phyloP scores from a whole-genome alignment of 2,329 filamentous ascomycete genomes.

The Malbranchea zuffiana region DNA sequence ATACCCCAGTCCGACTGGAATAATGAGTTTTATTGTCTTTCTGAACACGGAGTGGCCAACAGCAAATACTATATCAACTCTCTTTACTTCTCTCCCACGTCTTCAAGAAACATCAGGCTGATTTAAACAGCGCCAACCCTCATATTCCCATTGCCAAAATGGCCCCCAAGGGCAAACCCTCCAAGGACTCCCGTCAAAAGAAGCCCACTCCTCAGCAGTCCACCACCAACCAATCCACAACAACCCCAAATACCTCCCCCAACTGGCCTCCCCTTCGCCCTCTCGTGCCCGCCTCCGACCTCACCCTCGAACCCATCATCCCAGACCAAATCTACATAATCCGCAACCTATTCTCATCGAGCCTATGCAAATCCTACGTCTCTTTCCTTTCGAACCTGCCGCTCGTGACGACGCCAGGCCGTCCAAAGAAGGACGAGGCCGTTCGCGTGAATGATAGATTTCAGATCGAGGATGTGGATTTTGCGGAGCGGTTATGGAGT shows the following conservation, averaged over 20 bases:
- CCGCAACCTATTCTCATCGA: constrained; percentile 61
- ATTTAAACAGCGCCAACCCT: too few relatives aligned
- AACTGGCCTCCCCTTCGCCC: constrained; percentile 62
- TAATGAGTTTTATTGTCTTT: too few relatives aligned
- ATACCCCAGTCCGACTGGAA: too few relatives aligned
- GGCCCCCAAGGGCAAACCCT: constrained; percentile 5
- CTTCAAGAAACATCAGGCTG: too few relatives aligned
- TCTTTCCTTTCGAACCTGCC: constrained; percentile 60
- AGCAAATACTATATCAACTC: too few relatives aligned
- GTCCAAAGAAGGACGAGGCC: constrained; percentile 69
- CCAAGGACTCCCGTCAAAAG: constrained; percentile 3
- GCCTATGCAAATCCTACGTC: constrained; percentile 65
- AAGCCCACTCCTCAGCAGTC: neutral
- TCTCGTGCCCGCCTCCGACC: constrained; percentile 52
- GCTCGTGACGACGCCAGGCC: constrained; percentile 64
- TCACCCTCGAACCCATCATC: constrained; percentile 49
- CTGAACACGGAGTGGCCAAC: too few relatives aligned
- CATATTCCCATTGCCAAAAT: too few relatives aligned
- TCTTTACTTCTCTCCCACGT: too few relatives aligned
- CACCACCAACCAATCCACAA: neutral
- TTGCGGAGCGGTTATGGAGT: constrained; percentile 66
- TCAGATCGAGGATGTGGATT: constrained; percentile 63
- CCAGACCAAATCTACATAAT: constrained; percentile 61
- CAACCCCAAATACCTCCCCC: constrained; percentile 16
- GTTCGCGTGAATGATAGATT: constrained; percentile 82